Evolutionary conservation across 2,329 filamentous ascomycete genomes (phyloP).

Genomic region (Cadophora luteo-olivacea): DNA sequence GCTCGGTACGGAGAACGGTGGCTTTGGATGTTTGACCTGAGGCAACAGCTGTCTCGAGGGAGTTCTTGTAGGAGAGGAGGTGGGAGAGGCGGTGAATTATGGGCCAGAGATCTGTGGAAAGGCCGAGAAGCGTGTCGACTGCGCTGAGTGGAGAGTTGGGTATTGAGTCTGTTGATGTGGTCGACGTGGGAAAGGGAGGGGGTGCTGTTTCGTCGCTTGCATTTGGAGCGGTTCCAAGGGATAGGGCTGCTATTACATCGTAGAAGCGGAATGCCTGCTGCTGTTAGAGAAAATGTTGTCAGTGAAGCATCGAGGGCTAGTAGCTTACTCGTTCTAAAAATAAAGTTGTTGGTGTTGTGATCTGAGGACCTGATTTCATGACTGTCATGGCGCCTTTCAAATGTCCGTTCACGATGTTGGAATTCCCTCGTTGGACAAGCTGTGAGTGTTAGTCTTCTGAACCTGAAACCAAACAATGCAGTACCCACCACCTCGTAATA

Average conservation of each 20-base stretch:
- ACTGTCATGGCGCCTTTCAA: constrained; percentile 67
- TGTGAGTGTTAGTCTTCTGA: constrained; percentile 48
- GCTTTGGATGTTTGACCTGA: constrained; percentile 47
- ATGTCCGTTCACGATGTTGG: constrained; percentile 66
- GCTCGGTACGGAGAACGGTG: constrained; percentile 38
- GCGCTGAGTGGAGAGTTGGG: constrained; percentile 55
- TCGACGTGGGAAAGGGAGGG: constrained; percentile 53
- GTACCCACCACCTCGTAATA: constrained; percentile 67
- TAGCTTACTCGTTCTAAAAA: constrained; percentile 63
- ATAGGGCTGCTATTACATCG: constrained; percentile 68
- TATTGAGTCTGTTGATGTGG: constrained; percentile 52
- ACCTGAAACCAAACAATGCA: neutral
- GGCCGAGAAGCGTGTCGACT: constrained; percentile 59
- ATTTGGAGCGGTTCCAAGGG: constrained; percentile 63
- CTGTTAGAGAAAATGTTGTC: constrained; percentile 47
- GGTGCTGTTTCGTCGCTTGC: constrained; percentile 56
- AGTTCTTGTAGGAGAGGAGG: constrained; percentile 57
- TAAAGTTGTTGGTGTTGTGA: constrained; percentile 56
- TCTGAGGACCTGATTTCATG: constrained; percentile 56
- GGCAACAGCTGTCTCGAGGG: constrained; percentile 54
- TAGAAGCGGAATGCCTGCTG: constrained; percentile 68
- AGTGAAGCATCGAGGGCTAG: neutral
- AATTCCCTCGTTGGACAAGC: constrained; percentile 65
- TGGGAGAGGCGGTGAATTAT: constrained; percentile 66
- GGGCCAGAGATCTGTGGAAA: constrained; percentile 68